Evolutionary conservation across 306 rosid species (phyloP), one percentile per base, ranked within the genome.

Genomic region (Begonia masoniana): DNA sequence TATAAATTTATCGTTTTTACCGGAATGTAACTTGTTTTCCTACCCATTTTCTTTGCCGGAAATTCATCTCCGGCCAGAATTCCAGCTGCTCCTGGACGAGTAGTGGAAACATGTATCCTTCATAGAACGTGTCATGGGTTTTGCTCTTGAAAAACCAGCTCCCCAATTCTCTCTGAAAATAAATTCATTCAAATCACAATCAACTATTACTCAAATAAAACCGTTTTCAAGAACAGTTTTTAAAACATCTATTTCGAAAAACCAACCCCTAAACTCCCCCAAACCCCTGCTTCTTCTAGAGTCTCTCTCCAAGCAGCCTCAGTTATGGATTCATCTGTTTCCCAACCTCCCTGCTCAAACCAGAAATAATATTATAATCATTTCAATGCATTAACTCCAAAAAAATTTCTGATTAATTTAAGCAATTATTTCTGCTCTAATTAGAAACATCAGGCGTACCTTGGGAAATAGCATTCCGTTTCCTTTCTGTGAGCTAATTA

Each of bases 131-230:
- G n/a, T 80, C 94, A 43, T 78, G 72, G 56, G 87, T 74, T 71
- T 78, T 88, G 68, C 97, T 88, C 78, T 80, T 85, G 85, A 88
- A 88, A 55, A 78, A 80, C 97, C 97, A 88, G 59, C 78, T 68
- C 13, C 97, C 97, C 71, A 88, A 56, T 71, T 80, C 74, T 52
- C 68, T 60, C 95, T 88, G 79, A 60, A 66, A 16, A 43, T 54
- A 46, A 47, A 39, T 35, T 15, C 17, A 55, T 50, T 57, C 15
- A 54, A 26, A 47, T 50, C 12, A 59, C 5, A 9, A 31, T 5
- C 39, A 45, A 11, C 47, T 43, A 3, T 45, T 45, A 10, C n/a
- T 45, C 15, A 12, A n/a, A 45, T 43, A 21, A 21, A 21, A 21
- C 24, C 24, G 24, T 21, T 15, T 54, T 12, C 0, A 54, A 24